These are phyloP conservation scores for Fomes fomentarius DNA, from an alignment of 1,284 basidiomycete species.

Conservation along the genomic window DNA sequence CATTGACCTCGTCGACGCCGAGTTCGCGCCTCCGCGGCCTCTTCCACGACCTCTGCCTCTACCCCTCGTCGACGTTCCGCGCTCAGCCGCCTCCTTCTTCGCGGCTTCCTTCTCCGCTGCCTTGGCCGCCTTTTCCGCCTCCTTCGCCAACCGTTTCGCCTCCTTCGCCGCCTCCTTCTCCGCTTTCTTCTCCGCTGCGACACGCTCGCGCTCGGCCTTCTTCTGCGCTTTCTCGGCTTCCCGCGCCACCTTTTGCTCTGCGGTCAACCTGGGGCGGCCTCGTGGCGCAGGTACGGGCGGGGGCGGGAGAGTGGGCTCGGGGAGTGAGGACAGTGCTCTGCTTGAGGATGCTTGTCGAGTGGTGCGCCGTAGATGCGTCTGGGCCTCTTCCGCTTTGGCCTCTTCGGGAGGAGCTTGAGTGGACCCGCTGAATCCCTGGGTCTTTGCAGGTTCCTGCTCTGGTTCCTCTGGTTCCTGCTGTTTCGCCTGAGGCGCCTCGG, in stretches of 20 bases:
- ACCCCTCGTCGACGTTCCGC: conserved; percentile 1
- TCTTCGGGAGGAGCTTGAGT: not conserved
- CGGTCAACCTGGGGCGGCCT: conserved; percentile 28
- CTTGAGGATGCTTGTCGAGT: conserved; percentile 7
- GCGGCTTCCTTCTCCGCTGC: too few relatives aligned
- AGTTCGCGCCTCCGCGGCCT: conserved; percentile 8
- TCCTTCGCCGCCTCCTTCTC: conserved; percentile 23
- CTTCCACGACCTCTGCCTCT: conserved; percentile 8
- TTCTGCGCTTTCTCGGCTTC: conserved; percentile 32
- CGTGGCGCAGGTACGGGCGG: conserved; percentile 16
- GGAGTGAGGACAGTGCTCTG: not conserved
- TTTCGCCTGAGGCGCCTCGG: not conserved
- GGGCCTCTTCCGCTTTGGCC: not conserved
- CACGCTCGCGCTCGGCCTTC: conserved; percentile 27
- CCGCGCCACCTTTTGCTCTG: conserved; percentile 35
- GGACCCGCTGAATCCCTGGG: not conserved
- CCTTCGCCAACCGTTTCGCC: conserved; percentile 24
- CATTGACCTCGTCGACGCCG: conserved; percentile 11
- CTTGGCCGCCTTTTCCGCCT: conserved; percentile 20
- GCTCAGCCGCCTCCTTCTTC: conserved; percentile 18
- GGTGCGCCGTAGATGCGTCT: conserved; percentile 11
- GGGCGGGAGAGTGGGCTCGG: conserved; percentile 7
- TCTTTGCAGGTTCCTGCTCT: not conserved
- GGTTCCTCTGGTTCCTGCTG: not conserved
- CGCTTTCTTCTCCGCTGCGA: conserved; percentile 24